Base-by-base conservation (phyloP, 2,329 filamentous ascomycete species). In the Penicillium occitanis region DNA sequence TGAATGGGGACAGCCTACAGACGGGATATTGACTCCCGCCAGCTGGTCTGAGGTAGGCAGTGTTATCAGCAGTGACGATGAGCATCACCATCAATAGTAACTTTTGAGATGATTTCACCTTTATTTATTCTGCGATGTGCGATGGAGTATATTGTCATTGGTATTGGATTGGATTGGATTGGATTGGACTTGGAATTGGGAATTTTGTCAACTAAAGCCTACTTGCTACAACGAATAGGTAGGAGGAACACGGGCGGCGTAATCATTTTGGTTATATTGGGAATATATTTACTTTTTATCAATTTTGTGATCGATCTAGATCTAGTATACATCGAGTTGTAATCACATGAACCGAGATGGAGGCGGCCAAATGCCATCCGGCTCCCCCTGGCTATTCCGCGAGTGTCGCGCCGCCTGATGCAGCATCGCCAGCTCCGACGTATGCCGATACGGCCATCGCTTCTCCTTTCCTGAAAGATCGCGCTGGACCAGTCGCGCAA, bases 11-110 rank as follows among this genome's bases (percentile, higher is more conserved):
- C 72, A 69, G 11, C 72, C 73, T 3, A 68, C 71, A 37, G 74
- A 71, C n/a, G 74, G 75, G 10, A 67, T 73, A 48, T 69, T 71
- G 65, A 81, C 79, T 25, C 78, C 79, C 17, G 73, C 74, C 55
- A 80, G 78, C 69, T 81, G 79, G 79, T 81, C 79, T 42, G 79
- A 81, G 63, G 72, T 81, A 51, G 79, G 79, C 14, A 81, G 79
- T 67, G 79, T 80, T 59, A 69, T 80, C 30, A 81, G 79, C 70
- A 74, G 74, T 42, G 77, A 80, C 63, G 78, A 81, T 68, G 73
- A 64, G 13, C 64, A 66, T 40, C 66, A 73, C 55, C 67, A 68
- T 28, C 53, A 64, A 37, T 28, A 37, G 28, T 40, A 63, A 30
- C n/a, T 25, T 55, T 44, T 19, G 17, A 55, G 35, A 14, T 4